A percentile compares a stretch with the other conserved stretches of the same genome.
Evolutionary conservation across 1,284 basidiomycete species (phyloP).

Genomic region (Marasmius fiardii): DNA sequence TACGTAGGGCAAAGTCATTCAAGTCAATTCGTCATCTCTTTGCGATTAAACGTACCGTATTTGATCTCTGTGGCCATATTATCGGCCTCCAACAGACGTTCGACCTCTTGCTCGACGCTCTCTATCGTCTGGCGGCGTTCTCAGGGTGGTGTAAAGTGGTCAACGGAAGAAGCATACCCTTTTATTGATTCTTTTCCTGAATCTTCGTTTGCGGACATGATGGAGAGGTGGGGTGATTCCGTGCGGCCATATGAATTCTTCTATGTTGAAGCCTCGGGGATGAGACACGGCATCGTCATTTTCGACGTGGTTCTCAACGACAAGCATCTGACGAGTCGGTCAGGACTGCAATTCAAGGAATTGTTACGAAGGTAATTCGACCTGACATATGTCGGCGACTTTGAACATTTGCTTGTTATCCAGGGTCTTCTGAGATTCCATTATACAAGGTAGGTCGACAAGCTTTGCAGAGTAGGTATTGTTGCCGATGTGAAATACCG

Average conservation of each 20-base stretch:
- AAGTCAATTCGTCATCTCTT: constrained; percentile 3
- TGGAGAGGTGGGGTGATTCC: constrained; percentile 94
- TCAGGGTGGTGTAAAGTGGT: not conserved
- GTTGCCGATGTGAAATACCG: constrained; percentile 85
- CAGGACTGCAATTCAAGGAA: constrained; percentile 9
- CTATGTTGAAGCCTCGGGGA: constrained; percentile 79
- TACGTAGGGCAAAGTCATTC: constrained; percentile 24
- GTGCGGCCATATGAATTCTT: constrained; percentile 98
- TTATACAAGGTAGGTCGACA: constrained; percentile 92
- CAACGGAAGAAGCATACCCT: constrained; percentile 45
- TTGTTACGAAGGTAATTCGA: constrained; percentile 27
- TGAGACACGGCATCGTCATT: constrained; percentile 59
- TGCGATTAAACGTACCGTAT: constrained; percentile 50
- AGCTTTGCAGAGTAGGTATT: constrained; percentile 88
- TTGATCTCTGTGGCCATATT: constrained; percentile 75
- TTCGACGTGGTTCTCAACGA: constrained; percentile 76
- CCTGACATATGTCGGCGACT: constrained; percentile 97
- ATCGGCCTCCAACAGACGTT: constrained; percentile 87
- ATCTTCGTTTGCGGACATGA: constrained; percentile 89
- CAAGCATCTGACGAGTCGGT: constrained; percentile 66
- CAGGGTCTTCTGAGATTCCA: constrained; percentile 95
- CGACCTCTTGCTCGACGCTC: constrained; percentile 96
- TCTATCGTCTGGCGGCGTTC: constrained; percentile 73
- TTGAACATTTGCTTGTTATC: constrained; percentile 99
- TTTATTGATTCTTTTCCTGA: constrained; percentile 86